Evolutionary conservation across 1,284 basidiomycete genomes (phyloP).

Genomic region (Mrakiaceae sp.): DNA sequence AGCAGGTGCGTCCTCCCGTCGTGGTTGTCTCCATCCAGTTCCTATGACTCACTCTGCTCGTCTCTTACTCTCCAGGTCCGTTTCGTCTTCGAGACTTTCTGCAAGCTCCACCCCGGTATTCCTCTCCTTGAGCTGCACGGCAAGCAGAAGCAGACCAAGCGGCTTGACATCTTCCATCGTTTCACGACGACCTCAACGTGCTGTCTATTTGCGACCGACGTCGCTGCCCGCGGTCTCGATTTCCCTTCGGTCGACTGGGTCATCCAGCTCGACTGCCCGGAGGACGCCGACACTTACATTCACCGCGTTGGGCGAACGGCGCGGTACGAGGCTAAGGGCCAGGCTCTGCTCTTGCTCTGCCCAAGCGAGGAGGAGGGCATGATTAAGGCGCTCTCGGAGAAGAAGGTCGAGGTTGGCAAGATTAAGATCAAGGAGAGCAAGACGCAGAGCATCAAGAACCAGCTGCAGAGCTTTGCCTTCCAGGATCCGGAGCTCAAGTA

Average conservation of each 20-base stretch:
- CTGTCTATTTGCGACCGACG: slow-evolving; percentile 88
- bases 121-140: slow-evolving; percentile 87
- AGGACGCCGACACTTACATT: slow-evolving; percentile 97
- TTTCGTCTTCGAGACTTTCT: slow-evolving; percentile 93
- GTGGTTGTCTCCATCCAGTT: neutral
- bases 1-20: slow-evolving; percentile 46
- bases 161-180: slow-evolving; percentile 67
- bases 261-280: slow-evolving; percentile 90
- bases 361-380: slow-evolving; percentile 92
- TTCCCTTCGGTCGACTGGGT: slow-evolving; percentile 98
- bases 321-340: slow-evolving; percentile 81
- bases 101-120: slow-evolving; percentile 85
- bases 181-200: slow-evolving; percentile 71
- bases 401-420: slow-evolving; percentile 61
- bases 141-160: slow-evolving; percentile 88
- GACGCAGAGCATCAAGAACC: slow-evolving; percentile 72
- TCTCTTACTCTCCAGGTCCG: slow-evolving; percentile 46
- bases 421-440: slow-evolving; percentile 85
- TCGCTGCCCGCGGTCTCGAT: slow-evolving; percentile 91
- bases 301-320: slow-evolving; percentile 95
- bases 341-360: slow-evolving; percentile 67
- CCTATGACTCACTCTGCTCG: too few relatives aligned
- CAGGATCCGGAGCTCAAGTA: slow-evolving; percentile 97
- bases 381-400: slow-evolving; percentile 56
- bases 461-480: slow-evolving; percentile 87